phyloP scores from a whole-genome alignment of 2,329 filamentous ascomycete genomes.

The Fusarium hostae region DNA sequence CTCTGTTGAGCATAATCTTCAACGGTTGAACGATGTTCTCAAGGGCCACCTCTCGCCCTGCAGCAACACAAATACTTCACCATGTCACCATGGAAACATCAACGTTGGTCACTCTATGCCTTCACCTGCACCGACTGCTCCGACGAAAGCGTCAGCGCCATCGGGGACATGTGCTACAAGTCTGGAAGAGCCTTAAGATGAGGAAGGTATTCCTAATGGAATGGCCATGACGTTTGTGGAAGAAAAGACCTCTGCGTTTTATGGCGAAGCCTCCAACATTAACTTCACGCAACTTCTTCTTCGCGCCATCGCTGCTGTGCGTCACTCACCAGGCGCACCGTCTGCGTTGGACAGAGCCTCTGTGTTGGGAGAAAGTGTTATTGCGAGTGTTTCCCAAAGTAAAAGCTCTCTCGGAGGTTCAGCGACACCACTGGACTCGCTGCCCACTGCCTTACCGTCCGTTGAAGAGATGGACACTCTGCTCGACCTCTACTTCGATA shows the following conservation, averaged over 20 bases:
- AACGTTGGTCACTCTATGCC: background rate
- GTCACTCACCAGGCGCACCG: background rate
- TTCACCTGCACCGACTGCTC: background rate
- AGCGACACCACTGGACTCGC: background rate
- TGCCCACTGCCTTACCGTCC: background rate
- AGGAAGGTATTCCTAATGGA: background rate
- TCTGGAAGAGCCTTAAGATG: background rate
- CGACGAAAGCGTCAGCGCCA: background rate
- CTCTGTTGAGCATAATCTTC: background rate
- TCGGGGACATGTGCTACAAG: background rate
- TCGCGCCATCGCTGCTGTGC: background rate
- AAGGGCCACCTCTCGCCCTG: background rate
- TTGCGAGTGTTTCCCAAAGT: background rate
- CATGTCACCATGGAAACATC: background rate
- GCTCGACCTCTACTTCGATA: background rate
- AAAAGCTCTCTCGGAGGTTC: background rate
- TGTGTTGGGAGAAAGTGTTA: background rate
- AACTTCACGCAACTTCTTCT: background rate
- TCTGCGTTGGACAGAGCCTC: background rate
- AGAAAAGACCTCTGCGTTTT: background rate
- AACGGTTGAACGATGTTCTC: background rate
- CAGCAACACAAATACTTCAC: background rate
- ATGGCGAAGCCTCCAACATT: background rate
- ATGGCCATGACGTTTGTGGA: slow-evolving; percentile 6
- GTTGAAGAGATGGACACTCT: background rate